Evolutionary conservation across 805 yeast species (phyloP).

Genomic region (Wickerhamiella qilinensis): DNA sequence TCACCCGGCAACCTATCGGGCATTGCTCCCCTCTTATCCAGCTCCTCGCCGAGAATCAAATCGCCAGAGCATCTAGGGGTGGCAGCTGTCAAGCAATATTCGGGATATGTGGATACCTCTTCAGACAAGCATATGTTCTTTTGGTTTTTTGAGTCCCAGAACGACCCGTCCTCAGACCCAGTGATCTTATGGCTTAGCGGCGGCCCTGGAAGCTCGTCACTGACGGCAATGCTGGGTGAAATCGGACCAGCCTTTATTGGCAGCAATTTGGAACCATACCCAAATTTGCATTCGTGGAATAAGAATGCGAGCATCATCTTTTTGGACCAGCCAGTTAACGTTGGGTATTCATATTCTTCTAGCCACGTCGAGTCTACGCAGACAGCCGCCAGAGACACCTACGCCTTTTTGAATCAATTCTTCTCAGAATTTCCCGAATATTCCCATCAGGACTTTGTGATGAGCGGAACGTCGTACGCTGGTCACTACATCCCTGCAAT

Average conservation of each 20-base stretch:
- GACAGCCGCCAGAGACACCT: constrained; percentile 73
- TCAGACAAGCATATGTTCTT: constrained; percentile 75
- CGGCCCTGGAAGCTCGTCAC: constrained; percentile 87
- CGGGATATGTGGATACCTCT: constrained; percentile 72
- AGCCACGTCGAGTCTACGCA: constrained; percentile 51
- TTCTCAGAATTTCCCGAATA: constrained; percentile 57
- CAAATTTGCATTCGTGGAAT: constrained; percentile 75
- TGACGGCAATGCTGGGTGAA: constrained; percentile 76
- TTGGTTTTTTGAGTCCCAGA: constrained; percentile 78
- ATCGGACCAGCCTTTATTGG: constrained; percentile 65
- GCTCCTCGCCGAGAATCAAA: too few relatives aligned
- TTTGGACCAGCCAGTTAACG: constrained; percentile 79
- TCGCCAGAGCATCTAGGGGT: constrained; percentile 56
- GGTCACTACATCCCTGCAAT: constrained; percentile 87
- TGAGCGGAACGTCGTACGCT: constrained; percentile 81
- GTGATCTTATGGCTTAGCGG: constrained; percentile 73
- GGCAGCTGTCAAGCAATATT: constrained; percentile 65
- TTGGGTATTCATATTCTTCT: constrained; percentile 57
- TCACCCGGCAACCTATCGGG: too few relatives aligned
- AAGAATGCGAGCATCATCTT: constrained; percentile 69
- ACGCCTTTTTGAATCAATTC: constrained; percentile 62
- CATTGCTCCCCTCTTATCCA: too few relatives aligned
- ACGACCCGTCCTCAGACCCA: constrained; percentile 76
- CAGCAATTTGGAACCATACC: constrained; percentile 40
- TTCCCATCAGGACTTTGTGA: constrained; percentile 45